These are phyloP conservation scores for Leccinum longicurvipes DNA, from an alignment of 768 basidiomycete species.

Conservation along the genomic window DNA sequence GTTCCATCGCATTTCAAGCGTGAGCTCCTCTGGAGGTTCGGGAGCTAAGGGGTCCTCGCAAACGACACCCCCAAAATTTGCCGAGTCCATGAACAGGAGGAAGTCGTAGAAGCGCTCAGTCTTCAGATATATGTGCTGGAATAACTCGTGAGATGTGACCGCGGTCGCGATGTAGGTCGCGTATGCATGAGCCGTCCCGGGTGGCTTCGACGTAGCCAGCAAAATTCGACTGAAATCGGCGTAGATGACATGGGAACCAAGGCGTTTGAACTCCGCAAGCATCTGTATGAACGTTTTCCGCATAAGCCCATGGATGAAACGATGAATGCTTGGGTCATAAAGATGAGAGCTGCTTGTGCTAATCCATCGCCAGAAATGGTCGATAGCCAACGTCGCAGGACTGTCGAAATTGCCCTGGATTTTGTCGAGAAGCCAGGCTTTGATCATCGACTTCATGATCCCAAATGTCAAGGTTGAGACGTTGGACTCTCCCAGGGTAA, in stretches of 20 bases:
- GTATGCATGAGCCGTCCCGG: conserved; percentile 92
- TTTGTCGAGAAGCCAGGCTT: conserved; percentile 86
- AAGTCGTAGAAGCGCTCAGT: conserved; percentile 92
- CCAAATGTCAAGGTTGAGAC: conserved; percentile 84
- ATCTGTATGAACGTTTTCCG: conserved; percentile 97
- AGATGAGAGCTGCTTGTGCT: conserved; percentile 80
- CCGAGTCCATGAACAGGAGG: conserved; percentile 91
- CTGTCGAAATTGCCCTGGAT: conserved; percentile 64
- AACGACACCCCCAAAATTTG: conserved; percentile 88
- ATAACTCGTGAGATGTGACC: conserved; percentile 91
- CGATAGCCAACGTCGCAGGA: conserved; percentile 68
- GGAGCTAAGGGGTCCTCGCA: conserved; percentile 73
- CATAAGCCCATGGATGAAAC: conserved; percentile 94
- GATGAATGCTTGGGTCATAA: conserved; percentile 90
- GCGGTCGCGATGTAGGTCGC: conserved; percentile 93
- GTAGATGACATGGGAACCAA: conserved; percentile 90
- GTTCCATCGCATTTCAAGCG: conserved; percentile 89
- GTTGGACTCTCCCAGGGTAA: conserved; percentile 86
- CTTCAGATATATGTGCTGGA: conserved; percentile 86
- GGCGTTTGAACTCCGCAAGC: conserved; percentile 91
- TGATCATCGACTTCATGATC: conserved; percentile 84
- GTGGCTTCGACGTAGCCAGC: conserved; percentile 92
- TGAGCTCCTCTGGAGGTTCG: conserved; percentile 65
- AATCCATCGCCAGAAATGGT: conserved; percentile 99
- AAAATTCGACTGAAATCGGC: conserved; percentile 91